A percentile compares a stretch with the other conserved stretches of the same genome.
Evolutionary conservation across 2,329 filamentous ascomycete species (phyloP).

Genomic region (Aspergillus vadensis): DNA sequence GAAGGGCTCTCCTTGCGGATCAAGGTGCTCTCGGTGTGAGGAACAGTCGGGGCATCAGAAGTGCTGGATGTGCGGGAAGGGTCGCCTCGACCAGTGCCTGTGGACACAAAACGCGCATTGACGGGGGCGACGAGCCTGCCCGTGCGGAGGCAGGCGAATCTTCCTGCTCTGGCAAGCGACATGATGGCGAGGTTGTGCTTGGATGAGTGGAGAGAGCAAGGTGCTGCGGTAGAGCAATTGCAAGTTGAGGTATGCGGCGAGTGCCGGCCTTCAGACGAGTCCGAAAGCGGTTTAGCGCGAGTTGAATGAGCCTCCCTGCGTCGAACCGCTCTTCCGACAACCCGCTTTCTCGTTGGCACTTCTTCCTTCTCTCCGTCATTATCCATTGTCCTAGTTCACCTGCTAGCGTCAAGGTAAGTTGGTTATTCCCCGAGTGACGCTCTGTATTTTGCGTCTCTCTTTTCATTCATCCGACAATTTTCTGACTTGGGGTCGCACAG

Average conservation of each 20-base stretch:
- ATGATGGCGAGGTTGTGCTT: slow-evolving; percentile 49
- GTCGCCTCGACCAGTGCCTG: slow-evolving; percentile 48
- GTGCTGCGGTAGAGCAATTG: slow-evolving; percentile 36
- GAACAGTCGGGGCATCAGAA: slow-evolving; percentile 46
- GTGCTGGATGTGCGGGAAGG: slow-evolving; percentile 58
- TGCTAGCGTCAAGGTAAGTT: slow-evolving; percentile 38
- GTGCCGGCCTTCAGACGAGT: slow-evolving; percentile 33
- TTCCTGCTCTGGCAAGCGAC: slow-evolving; percentile 65
- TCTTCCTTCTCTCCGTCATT: slow-evolving; percentile 36
- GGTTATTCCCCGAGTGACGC: neutral
- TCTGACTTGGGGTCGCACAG: slow-evolving; percentile 27
- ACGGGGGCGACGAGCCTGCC: slow-evolving; percentile 32
- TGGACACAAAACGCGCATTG: slow-evolving; percentile 42
- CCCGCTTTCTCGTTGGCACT: slow-evolving; percentile 38
- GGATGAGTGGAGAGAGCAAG: slow-evolving; percentile 21
- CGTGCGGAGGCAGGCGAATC: slow-evolving; percentile 37
- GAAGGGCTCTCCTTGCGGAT: slow-evolving; percentile 54
- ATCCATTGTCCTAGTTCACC: slow-evolving; percentile 35
- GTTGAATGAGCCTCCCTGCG: slow-evolving; percentile 25
- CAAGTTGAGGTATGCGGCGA: slow-evolving; percentile 35
- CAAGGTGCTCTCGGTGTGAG: slow-evolving; percentile 46
- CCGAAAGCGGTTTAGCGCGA: slow-evolving; percentile 41
- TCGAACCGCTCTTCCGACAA: slow-evolving; percentile 39
- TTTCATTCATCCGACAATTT: slow-evolving; percentile 6
- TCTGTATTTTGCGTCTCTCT: neutral